phyloP scores from a whole-genome alignment of 1,284 basidiomycete genomes.

The Heterobasidion parviporum region DNA sequence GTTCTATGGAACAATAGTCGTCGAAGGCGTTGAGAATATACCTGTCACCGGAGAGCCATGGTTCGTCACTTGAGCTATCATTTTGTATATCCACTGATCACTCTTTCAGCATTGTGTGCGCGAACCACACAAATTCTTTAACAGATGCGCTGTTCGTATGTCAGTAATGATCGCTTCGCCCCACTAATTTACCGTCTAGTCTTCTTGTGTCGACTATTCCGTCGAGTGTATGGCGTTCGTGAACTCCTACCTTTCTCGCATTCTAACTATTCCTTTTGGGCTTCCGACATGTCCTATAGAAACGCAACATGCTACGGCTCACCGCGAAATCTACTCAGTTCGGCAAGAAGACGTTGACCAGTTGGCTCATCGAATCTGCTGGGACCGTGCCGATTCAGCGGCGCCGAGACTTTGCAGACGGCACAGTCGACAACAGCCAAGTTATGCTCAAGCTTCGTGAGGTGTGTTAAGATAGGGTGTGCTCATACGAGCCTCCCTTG shows the following conservation, averaged over 20 bases:
- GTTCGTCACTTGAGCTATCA: not conserved
- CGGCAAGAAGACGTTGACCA: slow-evolving; percentile 72
- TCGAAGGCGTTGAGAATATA: slow-evolving; percentile 39
- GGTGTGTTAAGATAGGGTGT: slow-evolving; percentile 25
- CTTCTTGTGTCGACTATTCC: slow-evolving; percentile 67
- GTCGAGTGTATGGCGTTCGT: slow-evolving; percentile 38
- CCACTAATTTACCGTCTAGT: slow-evolving; percentile 24
- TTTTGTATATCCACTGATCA: slow-evolving; percentile 9
- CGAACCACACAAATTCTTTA: slow-evolving; percentile 79
- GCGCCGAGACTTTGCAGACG: slow-evolving; percentile 56
- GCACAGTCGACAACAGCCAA: slow-evolving; percentile 53
- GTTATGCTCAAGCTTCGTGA: slow-evolving; percentile 63
- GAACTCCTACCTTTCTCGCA: not conserved
- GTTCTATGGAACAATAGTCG: slow-evolving; percentile 83
- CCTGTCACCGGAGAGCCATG: not conserved
- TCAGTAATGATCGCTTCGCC: not conserved
- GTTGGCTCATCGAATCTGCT: slow-evolving; percentile 81
- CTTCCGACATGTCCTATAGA: slow-evolving; percentile 23
- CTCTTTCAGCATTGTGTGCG: slow-evolving; percentile 49
- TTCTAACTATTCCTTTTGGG: not conserved
- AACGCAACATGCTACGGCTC: slow-evolving; percentile 70
- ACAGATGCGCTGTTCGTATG: slow-evolving; percentile 71
- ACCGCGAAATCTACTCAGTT: slow-evolving; percentile 85
- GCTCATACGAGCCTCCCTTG: not conserved
- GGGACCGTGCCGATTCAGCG: slow-evolving; percentile 78